Evolutionary conservation across 306 rosid genomes (phyloP).

Genomic region (Quercus bicolor): DNA sequence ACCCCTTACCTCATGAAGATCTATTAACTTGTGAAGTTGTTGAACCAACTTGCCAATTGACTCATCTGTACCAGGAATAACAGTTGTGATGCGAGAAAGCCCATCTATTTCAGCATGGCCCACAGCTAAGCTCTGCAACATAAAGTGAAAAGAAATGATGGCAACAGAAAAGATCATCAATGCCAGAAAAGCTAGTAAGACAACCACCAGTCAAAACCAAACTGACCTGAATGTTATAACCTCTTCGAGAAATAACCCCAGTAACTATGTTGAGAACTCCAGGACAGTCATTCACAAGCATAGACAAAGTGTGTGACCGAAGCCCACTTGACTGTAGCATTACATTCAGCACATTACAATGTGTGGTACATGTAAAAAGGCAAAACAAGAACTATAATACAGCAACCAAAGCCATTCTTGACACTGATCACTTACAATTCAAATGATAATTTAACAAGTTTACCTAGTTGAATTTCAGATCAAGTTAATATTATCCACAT

Average conservation of each 20-base stretch:
- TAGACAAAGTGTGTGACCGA: constrained; percentile 53
- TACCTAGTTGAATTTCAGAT: not conserved
- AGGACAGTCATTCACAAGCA: constrained; percentile 54
- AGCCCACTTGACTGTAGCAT: constrained; percentile 47
- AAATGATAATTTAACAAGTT: not conserved
- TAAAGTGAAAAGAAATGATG: not conserved
- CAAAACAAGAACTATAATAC: not conserved
- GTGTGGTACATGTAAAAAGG: not conserved
- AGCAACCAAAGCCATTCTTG: not conserved
- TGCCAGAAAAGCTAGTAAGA: not conserved
- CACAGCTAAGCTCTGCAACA: constrained; percentile 52
- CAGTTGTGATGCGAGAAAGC: constrained; percentile 60
- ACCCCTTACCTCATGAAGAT: constrained; percentile 53
- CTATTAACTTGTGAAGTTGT: constrained; percentile 53
- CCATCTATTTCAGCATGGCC: constrained; percentile 62
- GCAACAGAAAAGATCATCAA: not conserved
- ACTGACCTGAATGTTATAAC: constrained; percentile 65
- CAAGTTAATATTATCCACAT: not conserved
- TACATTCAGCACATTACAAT: not conserved
- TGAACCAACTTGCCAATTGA: constrained; percentile 57
- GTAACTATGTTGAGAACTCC: constrained; percentile 61
- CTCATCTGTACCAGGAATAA: constrained; percentile 56
- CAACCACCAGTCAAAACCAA: not conserved
- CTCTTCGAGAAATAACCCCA: constrained; percentile 60
- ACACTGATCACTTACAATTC: not conserved